These are phyloP conservation scores for Ichthyophthirius multifiliis DNA, from an alignment of 169 alveolate genomes.

Conservation along the genomic window DNA sequence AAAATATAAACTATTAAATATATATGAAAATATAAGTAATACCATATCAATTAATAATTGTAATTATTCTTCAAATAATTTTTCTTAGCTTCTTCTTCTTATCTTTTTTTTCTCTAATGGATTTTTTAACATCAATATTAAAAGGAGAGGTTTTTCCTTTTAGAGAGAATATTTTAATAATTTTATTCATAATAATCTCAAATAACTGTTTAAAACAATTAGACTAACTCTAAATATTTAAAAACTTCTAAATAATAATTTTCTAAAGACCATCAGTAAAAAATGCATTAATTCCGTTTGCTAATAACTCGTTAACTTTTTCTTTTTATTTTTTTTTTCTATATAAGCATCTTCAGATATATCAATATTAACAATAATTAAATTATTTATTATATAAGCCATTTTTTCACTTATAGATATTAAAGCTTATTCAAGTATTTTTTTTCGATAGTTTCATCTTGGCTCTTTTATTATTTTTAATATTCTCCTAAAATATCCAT, in stretches of 20 bases:
- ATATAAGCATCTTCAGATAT: neutral
- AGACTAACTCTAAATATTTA: neutral
- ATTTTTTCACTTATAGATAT: neutral
- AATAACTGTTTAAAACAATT: neutral
- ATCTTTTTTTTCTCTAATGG: neutral
- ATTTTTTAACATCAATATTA: neutral
- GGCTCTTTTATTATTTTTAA: no score
- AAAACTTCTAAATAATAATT: neutral
- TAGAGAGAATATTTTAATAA: neutral
- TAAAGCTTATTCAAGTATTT: neutral
- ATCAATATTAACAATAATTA: neutral
- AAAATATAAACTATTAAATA: neutral
- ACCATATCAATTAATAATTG: neutral
- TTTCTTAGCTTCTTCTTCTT: neutral
- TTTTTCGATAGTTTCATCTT: neutral
- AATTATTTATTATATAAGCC: neutral
- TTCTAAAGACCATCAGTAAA: neutral
- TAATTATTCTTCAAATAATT: neutral
- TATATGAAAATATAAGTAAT: neutral
- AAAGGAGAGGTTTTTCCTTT: neutral
- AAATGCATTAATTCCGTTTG: neutral
- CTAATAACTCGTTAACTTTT: neutral
- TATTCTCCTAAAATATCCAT: no score
- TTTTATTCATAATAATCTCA: neutral
- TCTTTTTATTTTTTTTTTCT: neutral